Conservation (phyloP, 306 rosid species). For the Glycyrrhiza uralensis region DNA sequence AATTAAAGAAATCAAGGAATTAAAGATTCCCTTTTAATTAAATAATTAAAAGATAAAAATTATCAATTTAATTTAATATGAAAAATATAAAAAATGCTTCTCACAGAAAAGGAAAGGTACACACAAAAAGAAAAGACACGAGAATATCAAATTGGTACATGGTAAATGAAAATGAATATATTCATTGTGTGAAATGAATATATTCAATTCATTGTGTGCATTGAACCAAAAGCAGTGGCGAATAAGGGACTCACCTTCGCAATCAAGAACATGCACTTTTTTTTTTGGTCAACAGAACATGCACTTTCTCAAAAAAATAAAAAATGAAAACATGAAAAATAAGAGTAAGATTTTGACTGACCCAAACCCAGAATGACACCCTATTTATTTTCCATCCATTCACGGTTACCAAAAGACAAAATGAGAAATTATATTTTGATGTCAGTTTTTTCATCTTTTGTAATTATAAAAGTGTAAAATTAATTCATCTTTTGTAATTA, state of each 20-base stretch:
- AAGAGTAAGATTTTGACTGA: not conserved
- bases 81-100: too few relatives aligned
- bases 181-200: not conserved
- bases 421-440: too few relatives aligned
- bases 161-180: not conserved
- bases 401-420: not conserved
- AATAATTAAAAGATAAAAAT: too few relatives aligned
- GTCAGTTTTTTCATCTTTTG: too few relatives aligned
- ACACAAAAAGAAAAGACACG: not conserved
- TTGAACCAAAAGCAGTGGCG: constrained; percentile 1
- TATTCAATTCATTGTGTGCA: not conserved
- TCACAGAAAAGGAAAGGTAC: not conserved
- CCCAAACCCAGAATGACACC: not conserved
- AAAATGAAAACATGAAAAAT: not conserved
- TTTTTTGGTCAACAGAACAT: too few relatives aligned
- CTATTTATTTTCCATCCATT: not conserved
- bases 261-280: constrained; percentile 5
- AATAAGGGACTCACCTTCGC: not conserved
- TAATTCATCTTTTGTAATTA: too few relatives aligned
- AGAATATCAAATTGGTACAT: not conserved
- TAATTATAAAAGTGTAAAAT: too few relatives aligned
- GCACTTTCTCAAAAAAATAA: not conserved
- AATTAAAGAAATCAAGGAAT: too few relatives aligned
- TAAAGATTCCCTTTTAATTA: too few relatives aligned
- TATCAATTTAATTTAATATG: too few relatives aligned